Evolutionary conservation across 129 eudicot species (phyloP).

Genomic region (Artemisia tridentata): DNA sequence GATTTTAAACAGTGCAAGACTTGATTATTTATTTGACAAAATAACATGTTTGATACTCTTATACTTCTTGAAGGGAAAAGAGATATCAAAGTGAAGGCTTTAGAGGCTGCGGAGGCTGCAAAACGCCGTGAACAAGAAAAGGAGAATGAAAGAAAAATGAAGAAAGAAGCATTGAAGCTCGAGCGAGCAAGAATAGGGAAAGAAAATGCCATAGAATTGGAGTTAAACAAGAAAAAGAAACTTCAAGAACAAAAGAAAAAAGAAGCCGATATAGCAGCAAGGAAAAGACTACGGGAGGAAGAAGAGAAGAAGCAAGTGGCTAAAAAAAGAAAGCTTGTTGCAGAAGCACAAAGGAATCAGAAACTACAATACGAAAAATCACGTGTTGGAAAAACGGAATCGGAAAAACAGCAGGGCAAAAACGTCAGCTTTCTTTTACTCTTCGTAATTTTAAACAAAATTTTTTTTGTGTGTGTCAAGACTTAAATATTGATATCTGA

Average conservation of each 20-base stretch:
- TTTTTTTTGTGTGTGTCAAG: conserved; percentile 10
- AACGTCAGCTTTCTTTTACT: conserved; percentile 24
- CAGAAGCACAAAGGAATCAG: conserved; percentile 47
- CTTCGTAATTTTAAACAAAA: neutral
- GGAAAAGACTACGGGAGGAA: conserved; percentile 88
- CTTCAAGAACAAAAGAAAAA: conserved; percentile 72
- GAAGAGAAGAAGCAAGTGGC: conserved; percentile 74
- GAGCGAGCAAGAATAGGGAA: conserved; percentile 76
- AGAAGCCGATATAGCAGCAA: conserved; percentile 72
- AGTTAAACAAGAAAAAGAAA: conserved; percentile 62
- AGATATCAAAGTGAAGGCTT: conserved; percentile 87
- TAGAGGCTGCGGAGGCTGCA: conserved; percentile 95
- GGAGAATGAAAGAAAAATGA: conserved; percentile 74
- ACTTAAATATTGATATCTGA: conserved; percentile 22
- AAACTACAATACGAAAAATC: conserved; percentile 54
- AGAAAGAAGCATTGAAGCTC: conserved; percentile 77
- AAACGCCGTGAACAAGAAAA: conserved; percentile 71
- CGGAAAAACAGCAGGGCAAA: conserved; percentile 37
- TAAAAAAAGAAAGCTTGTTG: conserved; percentile 67
- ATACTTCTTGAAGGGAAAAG: conserved; percentile 66
- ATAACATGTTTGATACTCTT: neutral
- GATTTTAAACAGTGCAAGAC: conserved; percentile 13
- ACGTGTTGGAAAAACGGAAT: conserved; percentile 41
- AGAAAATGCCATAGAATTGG: conserved; percentile 64
- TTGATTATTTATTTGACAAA: neutral